Conservation (phyloP, 495 filamentous ascomycete species). For the Terfezia boudieri region DNA sequence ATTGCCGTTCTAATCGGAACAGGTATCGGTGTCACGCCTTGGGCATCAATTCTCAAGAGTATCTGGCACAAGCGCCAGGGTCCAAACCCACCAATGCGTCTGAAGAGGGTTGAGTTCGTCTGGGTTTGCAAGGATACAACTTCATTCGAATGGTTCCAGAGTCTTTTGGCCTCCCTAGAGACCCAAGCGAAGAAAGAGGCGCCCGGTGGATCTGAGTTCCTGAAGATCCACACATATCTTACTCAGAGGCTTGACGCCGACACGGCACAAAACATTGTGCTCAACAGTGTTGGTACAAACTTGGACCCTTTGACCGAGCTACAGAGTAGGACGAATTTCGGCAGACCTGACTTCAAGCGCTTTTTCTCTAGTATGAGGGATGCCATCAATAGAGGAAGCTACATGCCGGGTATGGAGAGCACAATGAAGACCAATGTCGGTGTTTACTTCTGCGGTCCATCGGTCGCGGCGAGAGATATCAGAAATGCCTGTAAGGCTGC, state of each 20-base stretch:
- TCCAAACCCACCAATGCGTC: constrained; percentile 64
- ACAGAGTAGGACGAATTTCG: constrained; percentile 77
- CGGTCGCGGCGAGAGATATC: constrained; percentile 61
- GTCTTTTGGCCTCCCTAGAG: constrained; percentile 78
- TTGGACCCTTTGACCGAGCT: constrained; percentile 85
- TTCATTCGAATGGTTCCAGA: constrained; percentile 98
- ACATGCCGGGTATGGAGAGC: constrained; percentile 58
- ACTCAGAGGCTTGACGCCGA: constrained; percentile 83
- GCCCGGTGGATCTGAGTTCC: constrained; percentile 51
- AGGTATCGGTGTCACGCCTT: constrained; percentile 93
- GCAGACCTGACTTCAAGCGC: constrained; percentile 68
- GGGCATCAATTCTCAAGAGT: constrained; percentile 93
- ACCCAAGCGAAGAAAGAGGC: constrained; percentile 52
- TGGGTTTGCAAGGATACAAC: constrained; percentile 94
- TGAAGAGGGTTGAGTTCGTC: constrained; percentile 93
- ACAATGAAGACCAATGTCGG: constrained; percentile 62
- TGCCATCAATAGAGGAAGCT: constrained; percentile 64
- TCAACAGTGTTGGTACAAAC: constrained; percentile 74
- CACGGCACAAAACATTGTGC: constrained; percentile 83
- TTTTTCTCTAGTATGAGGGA: constrained; percentile 71
- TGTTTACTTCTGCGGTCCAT: constrained; percentile 93
- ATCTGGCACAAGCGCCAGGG: constrained; percentile 86
- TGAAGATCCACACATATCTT: constrained; percentile 94
- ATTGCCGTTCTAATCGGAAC: constrained; percentile 93
- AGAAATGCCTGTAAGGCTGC: constrained; percentile 50